Base-by-base conservation (phyloP, 495 filamentous ascomycete species). In the Tricharina praecox region DNA sequence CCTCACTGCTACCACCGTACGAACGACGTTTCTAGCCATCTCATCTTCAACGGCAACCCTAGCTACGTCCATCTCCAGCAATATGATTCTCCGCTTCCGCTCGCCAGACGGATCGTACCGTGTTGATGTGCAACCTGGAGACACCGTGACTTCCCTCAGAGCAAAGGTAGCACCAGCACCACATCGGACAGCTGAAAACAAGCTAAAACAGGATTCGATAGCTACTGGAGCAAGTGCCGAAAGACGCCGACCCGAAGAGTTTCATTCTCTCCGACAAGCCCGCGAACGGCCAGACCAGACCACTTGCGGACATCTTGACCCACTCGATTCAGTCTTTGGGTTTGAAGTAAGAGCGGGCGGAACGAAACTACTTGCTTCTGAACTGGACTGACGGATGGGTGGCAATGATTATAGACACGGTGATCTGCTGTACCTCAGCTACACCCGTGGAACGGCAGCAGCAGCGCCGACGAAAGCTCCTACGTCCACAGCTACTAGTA, bases 361-460 rank as follows among this genome's bases (percentile, higher is more conserved):
- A 39, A 4, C 7, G 18, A 19, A 23, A 28, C n/a, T n/a, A n/a
- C n/a, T n/a, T n/a, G n/a, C n/a, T n/a, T n/a, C n/a, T n/a, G n/a
- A n/a, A n/a, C n/a, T n/a, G 10, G 20, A 25, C 39, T 24, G 39
- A 37, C 20, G 20, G 7, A 24, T 15, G 13, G n/a, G n/a, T n/a
- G n/a, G n/a, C n/a, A n/a, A n/a, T n/a, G n/a, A n/a, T 16, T 23
- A 46, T 46, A 95, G 85, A 43, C 83, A 99, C 62, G 90, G 90
- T 32, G 86, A 93, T 54, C 75, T 92, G 52, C 72, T 99, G 23
- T 99, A 79, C 62, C 60, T 96, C 49, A 79, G 72, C 48, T 99
- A 92, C 64, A 63, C 72, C 55, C 70, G 78, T 54, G 59, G 23
- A 50, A 60, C 40, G 35, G 55, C 49, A 48, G n/a, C 23, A n/a